Conservation (phyloP, 73 alveolate genomes). For the Breviolum minutum region DNA sequence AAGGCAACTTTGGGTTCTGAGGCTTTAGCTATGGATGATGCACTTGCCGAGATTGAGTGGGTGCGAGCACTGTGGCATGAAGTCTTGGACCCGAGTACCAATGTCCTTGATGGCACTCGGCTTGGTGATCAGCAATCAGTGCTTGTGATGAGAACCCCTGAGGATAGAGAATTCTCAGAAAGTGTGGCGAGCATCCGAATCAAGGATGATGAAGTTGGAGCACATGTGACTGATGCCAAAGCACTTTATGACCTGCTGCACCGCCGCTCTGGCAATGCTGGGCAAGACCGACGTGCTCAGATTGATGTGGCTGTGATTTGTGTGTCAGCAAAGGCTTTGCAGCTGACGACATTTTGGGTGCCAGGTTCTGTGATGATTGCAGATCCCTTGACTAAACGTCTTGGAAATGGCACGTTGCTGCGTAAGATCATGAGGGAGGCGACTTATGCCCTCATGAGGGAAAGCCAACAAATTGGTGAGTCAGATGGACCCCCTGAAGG, state of each 20-base stretch:
- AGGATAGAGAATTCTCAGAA: neutral
- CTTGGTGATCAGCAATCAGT: neutral
- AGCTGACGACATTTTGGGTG: neutral
- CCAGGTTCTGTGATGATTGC: neutral
- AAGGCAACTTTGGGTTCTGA: slow-evolving; percentile 16
- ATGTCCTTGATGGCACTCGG: slow-evolving; percentile 27
- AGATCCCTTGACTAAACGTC: neutral
- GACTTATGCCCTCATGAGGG: neutral
- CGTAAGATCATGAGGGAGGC: neutral
- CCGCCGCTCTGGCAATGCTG: neutral
- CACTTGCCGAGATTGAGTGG: slow-evolving; percentile 23
- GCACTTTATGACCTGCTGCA: neutral
- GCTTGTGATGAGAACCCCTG: neutral
- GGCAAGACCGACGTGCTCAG: neutral
- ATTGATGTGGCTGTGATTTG: slow-evolving; percentile 8
- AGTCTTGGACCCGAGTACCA: neutral
- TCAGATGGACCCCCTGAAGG: neutral
- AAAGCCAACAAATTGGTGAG: neutral
- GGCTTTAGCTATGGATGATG: slow-evolving; percentile 49
- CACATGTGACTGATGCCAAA: slow-evolving; percentile 7
- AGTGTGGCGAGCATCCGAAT: neutral
- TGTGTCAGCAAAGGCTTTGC: neutral
- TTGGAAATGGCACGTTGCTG: neutral
- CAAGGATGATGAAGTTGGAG: neutral
- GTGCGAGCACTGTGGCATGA: slow-evolving; percentile 19